A percentile compares a stretch with the other conserved stretches of the same genome.
These are phyloP conservation scores for Daphne laureola DNA, from an alignment of 441 rosid genomes.

Conservation along the genomic window DNA sequence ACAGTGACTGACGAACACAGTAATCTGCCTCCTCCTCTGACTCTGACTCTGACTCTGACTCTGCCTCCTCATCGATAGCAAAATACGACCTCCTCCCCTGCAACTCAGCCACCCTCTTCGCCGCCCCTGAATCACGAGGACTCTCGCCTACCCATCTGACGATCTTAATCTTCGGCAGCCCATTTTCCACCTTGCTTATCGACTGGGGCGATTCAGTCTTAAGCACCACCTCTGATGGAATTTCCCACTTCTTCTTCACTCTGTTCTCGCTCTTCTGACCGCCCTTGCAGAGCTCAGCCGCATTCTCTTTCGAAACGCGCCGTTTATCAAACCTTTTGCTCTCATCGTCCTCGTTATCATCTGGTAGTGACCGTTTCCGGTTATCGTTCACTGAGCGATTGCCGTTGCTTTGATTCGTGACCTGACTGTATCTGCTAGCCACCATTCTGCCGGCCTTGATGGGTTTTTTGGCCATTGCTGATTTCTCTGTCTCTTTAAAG, in stretches of 20 bases:
- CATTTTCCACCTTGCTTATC: constrained; percentile 17
- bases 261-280: constrained; percentile 36
- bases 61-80: constrained; percentile 23
- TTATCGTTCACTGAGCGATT: constrained; percentile 29
- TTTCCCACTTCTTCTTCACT: constrained; percentile 85
- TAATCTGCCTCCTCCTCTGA: constrained; percentile 17
- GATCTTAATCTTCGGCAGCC: constrained; percentile 67
- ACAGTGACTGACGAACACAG: constrained; percentile 49
- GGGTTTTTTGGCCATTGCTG: constrained; percentile 40
- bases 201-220: constrained; percentile 30
- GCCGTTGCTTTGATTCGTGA: constrained; percentile 22
- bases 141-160: constrained; percentile 40
- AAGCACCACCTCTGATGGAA: constrained; percentile 43
- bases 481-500: constrained; percentile 70
- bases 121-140: constrained; percentile 89
- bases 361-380: constrained; percentile 69
- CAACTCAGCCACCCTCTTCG: constrained; percentile 77
- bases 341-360: constrained; percentile 60
- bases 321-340: constrained; percentile 46
- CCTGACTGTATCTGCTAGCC: constrained; percentile 67
- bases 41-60: constrained; percentile 16
- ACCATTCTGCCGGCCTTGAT: constrained; percentile 64
- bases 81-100: constrained; percentile 53
- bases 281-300: constrained; percentile 14
- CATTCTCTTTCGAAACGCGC: constrained; percentile 46